These are phyloP conservation scores for Sclerotinia borealis DNA, from an alignment of 2,329 filamentous ascomycete species.

Conservation along the genomic window DNA sequence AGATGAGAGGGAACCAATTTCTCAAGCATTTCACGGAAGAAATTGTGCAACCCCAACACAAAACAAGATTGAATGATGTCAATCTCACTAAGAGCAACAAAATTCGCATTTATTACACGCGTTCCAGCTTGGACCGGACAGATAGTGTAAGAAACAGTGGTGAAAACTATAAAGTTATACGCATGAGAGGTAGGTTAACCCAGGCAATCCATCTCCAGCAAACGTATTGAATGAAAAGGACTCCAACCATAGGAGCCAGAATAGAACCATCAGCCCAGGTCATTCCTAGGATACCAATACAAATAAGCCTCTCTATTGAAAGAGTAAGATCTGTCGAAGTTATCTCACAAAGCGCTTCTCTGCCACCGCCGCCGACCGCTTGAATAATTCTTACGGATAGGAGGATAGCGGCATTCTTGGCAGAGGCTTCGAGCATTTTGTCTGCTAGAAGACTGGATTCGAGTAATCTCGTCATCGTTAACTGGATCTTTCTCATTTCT, in stretches of 20 bases:
- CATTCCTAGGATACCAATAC: slow-evolving; percentile 42
- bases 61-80: background rate
- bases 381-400: slow-evolving; percentile 47
- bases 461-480: no score
- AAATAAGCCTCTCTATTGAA: slow-evolving; percentile 40
- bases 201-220: slow-evolving; percentile 45
- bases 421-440: no score
- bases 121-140: background rate
- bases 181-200: background rate
- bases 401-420: slow-evolving; percentile 37
- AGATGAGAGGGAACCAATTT: background rate
- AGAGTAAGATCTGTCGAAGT: slow-evolving; percentile 46
- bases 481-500: no score
- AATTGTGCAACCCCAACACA: background rate
- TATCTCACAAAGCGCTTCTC: slow-evolving; percentile 40
- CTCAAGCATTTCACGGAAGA: background rate
- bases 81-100: background rate
- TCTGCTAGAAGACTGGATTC: no score
- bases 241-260: slow-evolving; percentile 57
- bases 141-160: background rate
- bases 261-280: slow-evolving; percentile 60
- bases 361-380: slow-evolving; percentile 44
- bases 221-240: slow-evolving; percentile 53
- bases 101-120: background rate
- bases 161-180: background rate